Percentiles rank a stretch among this genome's conserved stretches.
Conservation (phyloP, 2,329 filamentous ascomycete genomes). For the Nigrograna mackinnonii region DNA sequence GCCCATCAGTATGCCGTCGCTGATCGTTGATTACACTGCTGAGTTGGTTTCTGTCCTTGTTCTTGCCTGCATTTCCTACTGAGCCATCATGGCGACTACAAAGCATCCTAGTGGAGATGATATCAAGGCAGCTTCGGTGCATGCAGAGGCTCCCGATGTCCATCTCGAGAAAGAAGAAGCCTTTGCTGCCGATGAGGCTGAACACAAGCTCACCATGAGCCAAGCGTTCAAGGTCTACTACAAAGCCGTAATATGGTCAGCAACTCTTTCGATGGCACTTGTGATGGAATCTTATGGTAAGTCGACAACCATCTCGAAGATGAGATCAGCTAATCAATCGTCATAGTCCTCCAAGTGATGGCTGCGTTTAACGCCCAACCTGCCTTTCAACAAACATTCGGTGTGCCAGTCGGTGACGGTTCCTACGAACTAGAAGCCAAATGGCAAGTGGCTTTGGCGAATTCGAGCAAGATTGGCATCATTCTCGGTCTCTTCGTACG, state of each 20-base stretch:
- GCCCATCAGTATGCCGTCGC: too few relatives aligned
- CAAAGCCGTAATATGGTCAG: constrained; percentile 78
- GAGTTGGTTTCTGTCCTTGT: too few relatives aligned
- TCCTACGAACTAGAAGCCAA: constrained; percentile 38
- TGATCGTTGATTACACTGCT: too few relatives aligned
- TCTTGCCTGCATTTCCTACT: too few relatives aligned
- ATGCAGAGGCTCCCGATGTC: too few relatives aligned
- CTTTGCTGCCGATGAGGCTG: background rate
- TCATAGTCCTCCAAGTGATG: constrained; percentile 75
- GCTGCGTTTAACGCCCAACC: constrained; percentile 68
- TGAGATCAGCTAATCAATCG: too few relatives aligned
- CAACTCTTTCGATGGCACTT: constrained; percentile 82
- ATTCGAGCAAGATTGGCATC: constrained; percentile 18
- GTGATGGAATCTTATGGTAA: constrained; percentile 87
- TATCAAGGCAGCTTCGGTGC: too few relatives aligned
- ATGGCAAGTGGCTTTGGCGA: constrained; percentile 35
- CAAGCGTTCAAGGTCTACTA: constrained; percentile 79
- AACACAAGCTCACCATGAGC: constrained; percentile 46
- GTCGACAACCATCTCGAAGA: constrained; percentile 73
- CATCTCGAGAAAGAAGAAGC: too few relatives aligned
- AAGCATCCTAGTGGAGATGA: too few relatives aligned
- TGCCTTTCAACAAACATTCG: constrained; percentile 42
- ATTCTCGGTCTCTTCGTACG: constrained; percentile 41
- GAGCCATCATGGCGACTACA: too few relatives aligned
- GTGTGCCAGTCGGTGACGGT: constrained; percentile 29